Percentiles rank a stretch among this genome's conserved stretches.
These are phyloP conservation scores for Sutorius eximius DNA, from an alignment of 1,284 basidiomycete genomes.

Conservation along the genomic window DNA sequence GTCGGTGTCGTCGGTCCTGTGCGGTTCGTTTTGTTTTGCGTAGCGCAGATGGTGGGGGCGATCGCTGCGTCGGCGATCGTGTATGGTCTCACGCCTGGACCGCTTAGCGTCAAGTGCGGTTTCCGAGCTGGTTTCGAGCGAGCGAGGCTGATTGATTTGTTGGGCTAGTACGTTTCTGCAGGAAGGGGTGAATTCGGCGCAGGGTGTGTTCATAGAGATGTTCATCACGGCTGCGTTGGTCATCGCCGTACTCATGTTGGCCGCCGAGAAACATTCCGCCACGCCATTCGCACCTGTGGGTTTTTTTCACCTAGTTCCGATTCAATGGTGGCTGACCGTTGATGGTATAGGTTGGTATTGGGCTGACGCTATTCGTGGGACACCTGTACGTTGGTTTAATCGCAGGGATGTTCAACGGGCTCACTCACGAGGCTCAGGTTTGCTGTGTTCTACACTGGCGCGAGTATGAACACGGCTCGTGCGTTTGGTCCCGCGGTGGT, in stretches of 20 bases:
- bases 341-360: slow-evolving; percentile 60
- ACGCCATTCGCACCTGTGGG: slow-evolving; percentile 72
- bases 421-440: slow-evolving; percentile 34
- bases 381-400: slow-evolving; percentile 49
- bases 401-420: neutral
- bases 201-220: slow-evolving; percentile 74
- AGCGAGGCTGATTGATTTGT: slow-evolving; percentile 1
- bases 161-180: slow-evolving; percentile 45
- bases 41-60: slow-evolving; percentile 64
- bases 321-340: neutral
- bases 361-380: slow-evolving; percentile 65
- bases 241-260: slow-evolving; percentile 65
- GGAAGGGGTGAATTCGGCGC: slow-evolving; percentile 46
- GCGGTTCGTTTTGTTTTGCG: slow-evolving; percentile 60
- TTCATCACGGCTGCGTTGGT: slow-evolving; percentile 62
- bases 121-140: neutral
- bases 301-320: neutral
- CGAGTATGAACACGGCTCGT: slow-evolving; percentile 70
- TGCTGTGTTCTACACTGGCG: slow-evolving; percentile 57
- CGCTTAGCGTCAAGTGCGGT: slow-evolving; percentile 55
- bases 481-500: slow-evolving; percentile 75
- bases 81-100: slow-evolving; percentile 59
- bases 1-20: slow-evolving; percentile 59
- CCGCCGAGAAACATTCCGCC: slow-evolving; percentile 65
- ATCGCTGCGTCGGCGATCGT: slow-evolving; percentile 63